Evolutionary conservation across 331 rosid genomes (phyloP).

Genomic region (Quercus lobata): DNA sequence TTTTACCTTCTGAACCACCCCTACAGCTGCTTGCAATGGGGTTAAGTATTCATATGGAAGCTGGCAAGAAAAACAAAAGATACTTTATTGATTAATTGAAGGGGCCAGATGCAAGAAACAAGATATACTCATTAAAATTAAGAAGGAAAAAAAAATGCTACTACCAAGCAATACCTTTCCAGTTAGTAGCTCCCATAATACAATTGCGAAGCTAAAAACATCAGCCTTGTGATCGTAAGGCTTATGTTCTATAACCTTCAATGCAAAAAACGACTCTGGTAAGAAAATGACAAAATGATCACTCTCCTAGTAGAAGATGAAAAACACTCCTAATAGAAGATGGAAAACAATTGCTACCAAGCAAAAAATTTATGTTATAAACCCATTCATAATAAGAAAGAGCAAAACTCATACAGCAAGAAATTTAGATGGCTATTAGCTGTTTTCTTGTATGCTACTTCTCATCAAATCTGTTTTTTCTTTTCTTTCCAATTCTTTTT

Average conservation of each 20-base stretch:
- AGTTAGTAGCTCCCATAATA: constrained; percentile 88
- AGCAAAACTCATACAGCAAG: neutral
- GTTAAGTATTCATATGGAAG: constrained; percentile 89
- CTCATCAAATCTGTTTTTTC: neutral
- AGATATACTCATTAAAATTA: neutral
- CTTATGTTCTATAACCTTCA: constrained; percentile 97
- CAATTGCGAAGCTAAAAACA: constrained; percentile 90
- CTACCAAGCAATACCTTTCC: constrained; percentile 68
- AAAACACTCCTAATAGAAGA: constrained; percentile 9
- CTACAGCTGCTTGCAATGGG: constrained; percentile 97
- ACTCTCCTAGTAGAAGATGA: constrained; percentile 13
- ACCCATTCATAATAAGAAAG: constrained; percentile 4
- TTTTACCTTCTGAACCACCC: constrained; percentile 89
- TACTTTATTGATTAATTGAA: neutral
- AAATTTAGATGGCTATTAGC: neutral
- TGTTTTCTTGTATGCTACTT: neutral
- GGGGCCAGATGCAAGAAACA: neutral
- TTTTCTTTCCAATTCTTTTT: neutral
- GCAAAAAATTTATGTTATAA: neutral
- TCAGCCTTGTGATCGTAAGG: constrained; percentile 99
- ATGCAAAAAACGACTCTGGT: constrained; percentile 55
- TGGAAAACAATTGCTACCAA: constrained; percentile 1
- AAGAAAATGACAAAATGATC: constrained; percentile 37
- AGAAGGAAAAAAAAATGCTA: neutral
- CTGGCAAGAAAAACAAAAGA: constrained; percentile 41